Evolutionary conservation across 2,329 filamentous ascomycete species (phyloP), one percentile per base, ranked within the genome.

Genomic region (Myriosclerotinia duriaeana): DNA sequence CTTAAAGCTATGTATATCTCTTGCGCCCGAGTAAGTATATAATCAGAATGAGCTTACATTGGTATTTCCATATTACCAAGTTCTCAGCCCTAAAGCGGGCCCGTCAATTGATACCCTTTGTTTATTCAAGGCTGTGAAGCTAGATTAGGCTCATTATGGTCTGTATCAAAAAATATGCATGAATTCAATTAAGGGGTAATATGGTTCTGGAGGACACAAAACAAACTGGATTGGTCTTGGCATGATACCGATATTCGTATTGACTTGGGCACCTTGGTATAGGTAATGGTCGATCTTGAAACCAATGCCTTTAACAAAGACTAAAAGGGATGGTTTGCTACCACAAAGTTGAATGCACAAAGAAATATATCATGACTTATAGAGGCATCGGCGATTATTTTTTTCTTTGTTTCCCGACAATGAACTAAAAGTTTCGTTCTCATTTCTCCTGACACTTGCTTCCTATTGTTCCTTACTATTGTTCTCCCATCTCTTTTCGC

Each of bases 381-480:
- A 7, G 14, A 50, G 20, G 14, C 9, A 26, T 12, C 12, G 11
- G 38, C 5, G 0, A 38, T 17, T 12, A 26, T 26, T 5, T 2
- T 2, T 26, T 61, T 20, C 44, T 50, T 50, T 50, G 3, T 50
- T 26, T 34, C n/a, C 9, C 0, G 17, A 61, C 44, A 50, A 61
- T 17, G 2, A 50, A 61, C 1, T 8, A 20, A 26, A 4, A 26
- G 2, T 38, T 22, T 50, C 30, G n/a, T 61, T 38, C 44, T 50
- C 44, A 5, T 17, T 20, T 22, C 34, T 38, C 5, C 8, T 50
- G 58, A 30, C 30, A 50, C 22, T 50, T 61, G 34, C 44, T 8
- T 50, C n/a, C 34, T 50, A 61, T 61, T 61, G 58, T 61, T 26
- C 34, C 30, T 61, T 61, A 40, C n/a, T 17, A 61, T 61, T 61